Base-by-base conservation (phyloP, 306 rosid species). In the Bauhinia variegata region DNA sequence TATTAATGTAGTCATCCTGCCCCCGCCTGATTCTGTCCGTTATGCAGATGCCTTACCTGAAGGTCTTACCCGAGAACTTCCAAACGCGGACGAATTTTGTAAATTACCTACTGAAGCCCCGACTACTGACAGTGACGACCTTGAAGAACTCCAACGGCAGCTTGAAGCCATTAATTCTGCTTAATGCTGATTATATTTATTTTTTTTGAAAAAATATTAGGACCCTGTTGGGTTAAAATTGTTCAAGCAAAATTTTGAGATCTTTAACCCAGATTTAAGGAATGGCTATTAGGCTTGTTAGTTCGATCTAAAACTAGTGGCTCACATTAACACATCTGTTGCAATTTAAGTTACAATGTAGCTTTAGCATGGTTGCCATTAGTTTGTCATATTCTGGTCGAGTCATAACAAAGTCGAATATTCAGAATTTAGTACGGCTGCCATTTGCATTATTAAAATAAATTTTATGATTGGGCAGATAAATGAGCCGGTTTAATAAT, bases 41-140 rank as follows among this genome's bases (percentile, higher is more conserved):
- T 23, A 1, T 66, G 0, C 84, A 93, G 97, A 80, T 80, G 72
- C 66, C 62, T 87, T 93, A 28, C 99, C 99, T 0, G 95, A 88
- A 70, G 97, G 96, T 76, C 97, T 93, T 65, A 80, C 84, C 53
- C 93, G 77, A n/a, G 99, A 90, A 78, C 95, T 93, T 60, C 99
- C 97, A 53, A 80, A 44, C 69, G 95, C 99, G 1, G 97, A 90
- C 38, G 88, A 82, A 70, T 73, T 67, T 53, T 77, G 65, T 12
- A 75, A 81, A 34, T 55, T 34, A 3, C 51, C 62, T 3, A 46
- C 75, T 19, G 88, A 74, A 60, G 60, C 86, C 3, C 63, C 87
- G 5, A 38, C 5, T 61, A 17, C 59, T 19, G 77, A 83, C 43
- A 52, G 59, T 41, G 97, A 93, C 51, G 99, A 88, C 84, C 87